Evolutionary conservation across 2,329 filamentous ascomycete species (phyloP).

Genomic region (Elsinoe perseae): DNA sequence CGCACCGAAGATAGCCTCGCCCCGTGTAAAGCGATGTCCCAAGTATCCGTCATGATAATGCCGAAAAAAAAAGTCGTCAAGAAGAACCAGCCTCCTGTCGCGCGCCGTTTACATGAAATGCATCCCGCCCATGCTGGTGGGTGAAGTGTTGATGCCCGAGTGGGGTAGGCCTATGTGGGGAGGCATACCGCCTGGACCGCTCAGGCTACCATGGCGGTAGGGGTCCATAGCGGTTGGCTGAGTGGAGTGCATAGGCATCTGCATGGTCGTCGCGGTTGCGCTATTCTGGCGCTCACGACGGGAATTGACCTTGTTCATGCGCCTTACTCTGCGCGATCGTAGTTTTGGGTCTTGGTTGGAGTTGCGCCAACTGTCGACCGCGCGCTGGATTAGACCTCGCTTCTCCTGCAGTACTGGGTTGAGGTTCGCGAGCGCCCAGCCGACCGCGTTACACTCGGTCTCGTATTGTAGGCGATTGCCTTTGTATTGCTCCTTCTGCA

Average conservation of each 20-base stretch:
- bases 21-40: too few relatives aligned
- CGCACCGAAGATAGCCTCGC: too few relatives aligned
- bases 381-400: constrained; percentile 88
- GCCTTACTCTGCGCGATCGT: constrained; percentile 80
- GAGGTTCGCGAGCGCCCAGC: constrained; percentile 92
- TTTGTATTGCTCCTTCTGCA: constrained; percentile 89
- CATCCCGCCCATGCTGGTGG: constrained; percentile 3
- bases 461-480: constrained; percentile 95
- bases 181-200: background rate
- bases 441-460: constrained; percentile 98
- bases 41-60: constrained; percentile 4
- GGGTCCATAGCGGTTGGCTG: constrained; percentile 2
- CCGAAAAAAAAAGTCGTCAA: background rate
- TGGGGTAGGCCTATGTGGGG: background rate
- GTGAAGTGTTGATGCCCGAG: constrained; percentile 16
- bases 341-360: constrained; percentile 93
- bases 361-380: constrained; percentile 97
- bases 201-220: background rate
- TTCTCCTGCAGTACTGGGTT: constrained; percentile 89
- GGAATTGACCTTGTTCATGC: constrained; percentile 93
- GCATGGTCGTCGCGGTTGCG: constrained; percentile 37
- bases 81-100: background rate
- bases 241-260: constrained; percentile 32
- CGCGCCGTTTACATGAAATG: constrained; percentile 10
- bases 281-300: constrained; percentile 48